A percentile compares a stretch with the other conserved stretches of the same genome.
These are phyloP conservation scores for Alternaria ventricosa DNA, from an alignment of 2,329 filamentous ascomycete genomes.

Conservation along the genomic window DNA sequence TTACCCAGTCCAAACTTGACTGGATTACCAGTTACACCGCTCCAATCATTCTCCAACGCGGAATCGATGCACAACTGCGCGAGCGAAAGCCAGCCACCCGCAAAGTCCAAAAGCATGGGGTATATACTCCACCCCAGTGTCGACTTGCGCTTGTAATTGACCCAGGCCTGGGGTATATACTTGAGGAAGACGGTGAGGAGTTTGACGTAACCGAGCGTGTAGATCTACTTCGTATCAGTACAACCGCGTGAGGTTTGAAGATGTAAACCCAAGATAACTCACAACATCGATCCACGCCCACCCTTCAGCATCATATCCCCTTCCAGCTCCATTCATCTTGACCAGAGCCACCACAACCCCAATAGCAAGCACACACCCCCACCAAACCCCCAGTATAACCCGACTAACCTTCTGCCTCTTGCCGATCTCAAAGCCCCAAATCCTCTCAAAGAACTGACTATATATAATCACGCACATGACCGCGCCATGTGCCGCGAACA, in stretches of 20 bases:
- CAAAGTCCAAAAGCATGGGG: slow-evolving; percentile 83
- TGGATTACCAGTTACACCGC: slow-evolving; percentile 87
- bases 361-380: slow-evolving; percentile 68
- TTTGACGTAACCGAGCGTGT: slow-evolving; percentile 85
- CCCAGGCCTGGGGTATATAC: slow-evolving; percentile 74
- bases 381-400: slow-evolving; percentile 72
- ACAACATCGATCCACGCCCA: slow-evolving; percentile 73
- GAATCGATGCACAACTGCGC: slow-evolving; percentile 85
- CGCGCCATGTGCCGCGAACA: slow-evolving; percentile 83
- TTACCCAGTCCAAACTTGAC: slow-evolving; percentile 89
- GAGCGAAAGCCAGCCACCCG: slow-evolving; percentile 81
- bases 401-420: slow-evolving; percentile 61
- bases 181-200: slow-evolving; percentile 87
- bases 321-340: slow-evolving; percentile 47
- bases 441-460: slow-evolving; percentile 72
- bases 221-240: slow-evolving; percentile 50
- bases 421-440: slow-evolving; percentile 78
- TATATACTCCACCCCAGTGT: slow-evolving; percentile 87
- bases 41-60: slow-evolving; percentile 84
- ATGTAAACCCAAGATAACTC: too few species aligned
- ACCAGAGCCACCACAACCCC: slow-evolving; percentile 58
- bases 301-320: slow-evolving; percentile 54
- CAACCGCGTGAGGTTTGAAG: too few species aligned
- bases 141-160: slow-evolving; percentile 84
- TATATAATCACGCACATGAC: slow-evolving; percentile 74